phyloP scores from a whole-genome alignment of 2,329 filamentous ascomycete genomes.

The Sarocladiaceae sp. region DNA sequence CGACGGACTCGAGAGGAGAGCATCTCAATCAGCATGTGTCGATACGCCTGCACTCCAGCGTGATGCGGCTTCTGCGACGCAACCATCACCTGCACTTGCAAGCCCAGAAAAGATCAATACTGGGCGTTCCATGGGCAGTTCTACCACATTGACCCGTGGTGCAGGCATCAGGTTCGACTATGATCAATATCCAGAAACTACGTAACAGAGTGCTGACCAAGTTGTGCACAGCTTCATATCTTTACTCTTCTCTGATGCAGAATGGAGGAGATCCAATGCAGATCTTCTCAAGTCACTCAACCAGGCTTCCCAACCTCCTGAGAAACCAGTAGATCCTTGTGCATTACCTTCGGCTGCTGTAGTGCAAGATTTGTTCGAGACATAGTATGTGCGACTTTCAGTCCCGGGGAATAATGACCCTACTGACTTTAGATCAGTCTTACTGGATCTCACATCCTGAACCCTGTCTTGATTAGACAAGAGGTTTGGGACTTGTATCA shows the following conservation, averaged over 20 bases:
- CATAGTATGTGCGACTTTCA: neutral
- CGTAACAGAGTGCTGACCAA: neutral
- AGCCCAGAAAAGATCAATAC: constrained; percentile 14
- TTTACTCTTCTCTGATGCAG: constrained; percentile 15
- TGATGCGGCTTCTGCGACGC: neutral
- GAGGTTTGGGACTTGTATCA: neutral
- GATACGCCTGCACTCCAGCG: neutral
- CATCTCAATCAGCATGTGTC: constrained; percentile 16
- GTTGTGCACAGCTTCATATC: constrained; percentile 12
- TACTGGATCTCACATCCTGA: neutral
- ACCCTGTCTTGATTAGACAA: neutral
- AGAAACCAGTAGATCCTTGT: constrained; percentile 13
- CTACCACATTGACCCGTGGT: constrained; percentile 11
- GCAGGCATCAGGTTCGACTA: constrained; percentile 14
- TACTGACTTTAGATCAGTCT: neutral
- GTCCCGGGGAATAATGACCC: neutral
- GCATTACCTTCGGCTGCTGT: neutral
- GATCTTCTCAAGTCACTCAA: constrained; percentile 13
- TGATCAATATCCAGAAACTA: neutral
- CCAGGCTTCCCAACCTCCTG: constrained; percentile 8
- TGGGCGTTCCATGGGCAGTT: neutral
- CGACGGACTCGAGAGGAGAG: constrained; percentile 20
- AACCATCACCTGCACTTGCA: constrained; percentile 9
- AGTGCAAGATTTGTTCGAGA: neutral
- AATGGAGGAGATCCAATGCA: constrained; percentile 13